Conservation (phyloP, 164 flowering plant genomes). For the Paratinospora sagittata region DNA sequence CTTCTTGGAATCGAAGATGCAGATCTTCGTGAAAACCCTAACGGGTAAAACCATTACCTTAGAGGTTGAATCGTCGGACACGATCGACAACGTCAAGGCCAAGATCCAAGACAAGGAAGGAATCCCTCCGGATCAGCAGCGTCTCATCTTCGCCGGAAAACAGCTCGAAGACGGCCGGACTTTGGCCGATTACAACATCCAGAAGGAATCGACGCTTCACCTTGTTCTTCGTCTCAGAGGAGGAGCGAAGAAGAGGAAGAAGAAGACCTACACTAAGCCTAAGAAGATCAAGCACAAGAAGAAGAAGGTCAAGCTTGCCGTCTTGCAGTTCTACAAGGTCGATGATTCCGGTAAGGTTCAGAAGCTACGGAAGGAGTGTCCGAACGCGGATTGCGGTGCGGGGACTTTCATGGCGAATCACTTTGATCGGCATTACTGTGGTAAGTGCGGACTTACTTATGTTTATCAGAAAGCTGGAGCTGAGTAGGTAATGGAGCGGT, state of each 20-base stretch:
- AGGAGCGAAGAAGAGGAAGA: constrained; percentile 51
- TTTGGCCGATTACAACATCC: constrained; percentile 61
- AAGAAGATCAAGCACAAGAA: constrained; percentile 70
- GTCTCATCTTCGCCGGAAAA: constrained; percentile 60
- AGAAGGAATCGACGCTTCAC: constrained; percentile 43
- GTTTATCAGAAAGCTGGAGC: constrained; percentile 53
- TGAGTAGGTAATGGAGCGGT: constrained; percentile 10
- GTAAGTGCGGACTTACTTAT: constrained; percentile 61
- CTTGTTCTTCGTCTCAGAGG: constrained; percentile 26
- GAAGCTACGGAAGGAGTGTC: constrained; percentile 69
- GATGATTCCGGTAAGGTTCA: constrained; percentile 61
- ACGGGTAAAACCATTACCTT: constrained; percentile 40
- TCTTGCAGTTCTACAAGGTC: constrained; percentile 59
- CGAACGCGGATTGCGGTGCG: constrained; percentile 60
- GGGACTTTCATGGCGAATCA: constrained; percentile 72
- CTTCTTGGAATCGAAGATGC: constrained; percentile 18
- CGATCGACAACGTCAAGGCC: constrained; percentile 64
- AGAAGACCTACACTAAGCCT: constrained; percentile 71
- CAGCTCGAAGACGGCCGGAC: constrained; percentile 61
- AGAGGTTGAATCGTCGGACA: constrained; percentile 41
- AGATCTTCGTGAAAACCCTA: constrained; percentile 41
- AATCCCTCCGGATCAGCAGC: constrained; percentile 58
- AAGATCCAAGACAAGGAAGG: constrained; percentile 66
- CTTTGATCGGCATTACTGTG: constrained; percentile 55
- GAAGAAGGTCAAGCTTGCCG: constrained; percentile 63